These are phyloP conservation scores for Cyberlindnera euphorbiiphila DNA, from an alignment of 805 yeast genomes.

Conservation along the genomic window DNA sequence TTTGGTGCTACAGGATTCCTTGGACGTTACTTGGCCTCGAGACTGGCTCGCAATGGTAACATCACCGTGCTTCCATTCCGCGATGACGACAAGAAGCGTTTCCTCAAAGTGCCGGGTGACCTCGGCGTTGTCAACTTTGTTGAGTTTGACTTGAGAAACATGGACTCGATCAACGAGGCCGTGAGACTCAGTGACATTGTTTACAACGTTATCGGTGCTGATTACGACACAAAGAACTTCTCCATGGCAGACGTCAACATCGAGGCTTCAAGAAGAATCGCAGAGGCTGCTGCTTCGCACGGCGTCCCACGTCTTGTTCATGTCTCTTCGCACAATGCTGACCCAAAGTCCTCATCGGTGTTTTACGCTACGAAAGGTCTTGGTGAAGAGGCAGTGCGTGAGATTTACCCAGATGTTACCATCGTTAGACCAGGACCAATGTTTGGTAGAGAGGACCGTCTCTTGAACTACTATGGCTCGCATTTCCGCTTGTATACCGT, in stretches of 20 bases:
- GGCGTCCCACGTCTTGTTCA: constrained; percentile 74
- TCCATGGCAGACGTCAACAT: constrained; percentile 79
- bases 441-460: constrained; percentile 70
- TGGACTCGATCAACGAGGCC: constrained; percentile 69
- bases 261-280: constrained; percentile 74
- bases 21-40: constrained; percentile 68
- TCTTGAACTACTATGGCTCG: constrained; percentile 58
- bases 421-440: constrained; percentile 83
- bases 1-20: constrained; percentile 80
- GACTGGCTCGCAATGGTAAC: constrained; percentile 81
- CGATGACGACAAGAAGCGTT: constrained; percentile 73
- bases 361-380: constrained; percentile 76
- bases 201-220: constrained; percentile 73
- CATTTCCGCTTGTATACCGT: constrained; percentile 61
- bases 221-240: constrained; percentile 74
- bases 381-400: constrained; percentile 69
- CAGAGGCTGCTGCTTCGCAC: constrained; percentile 63
- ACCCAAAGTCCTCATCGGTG: constrained; percentile 61
- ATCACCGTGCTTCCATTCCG: constrained; percentile 73
- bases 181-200: constrained; percentile 82
- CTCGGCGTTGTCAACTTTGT: constrained; percentile 82
- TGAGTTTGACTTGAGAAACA: constrained; percentile 78
- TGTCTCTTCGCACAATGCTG: constrained; percentile 76
- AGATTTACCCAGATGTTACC: constrained; percentile 67
- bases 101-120: constrained; percentile 79